These are phyloP conservation scores for Globisporangium recalcitrans DNA, from an alignment of 352 stramenopile genomes.

Conservation along the genomic window DNA sequence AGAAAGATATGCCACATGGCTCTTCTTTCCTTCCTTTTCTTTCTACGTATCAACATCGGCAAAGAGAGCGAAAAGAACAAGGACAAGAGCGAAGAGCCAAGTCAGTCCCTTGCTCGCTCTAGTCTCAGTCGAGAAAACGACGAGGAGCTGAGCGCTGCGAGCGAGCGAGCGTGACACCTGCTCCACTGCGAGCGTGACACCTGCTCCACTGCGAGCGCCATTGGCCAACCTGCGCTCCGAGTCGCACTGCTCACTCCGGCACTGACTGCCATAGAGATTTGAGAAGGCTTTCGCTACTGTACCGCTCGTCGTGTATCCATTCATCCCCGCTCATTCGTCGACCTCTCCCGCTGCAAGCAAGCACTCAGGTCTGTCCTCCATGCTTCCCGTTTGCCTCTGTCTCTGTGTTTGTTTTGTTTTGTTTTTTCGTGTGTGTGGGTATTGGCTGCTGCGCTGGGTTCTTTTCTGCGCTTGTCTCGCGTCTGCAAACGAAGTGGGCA, in stretches of 20 bases:
- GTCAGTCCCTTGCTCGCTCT: neutral
- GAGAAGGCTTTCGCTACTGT: neutral
- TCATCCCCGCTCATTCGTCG: neutral
- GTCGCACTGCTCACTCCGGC: neutral
- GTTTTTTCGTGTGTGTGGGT: neutral
- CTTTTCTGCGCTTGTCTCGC: conserved; percentile 1
- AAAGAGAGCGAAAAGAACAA: neutral
- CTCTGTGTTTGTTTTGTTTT: neutral
- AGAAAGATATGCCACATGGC: neutral
- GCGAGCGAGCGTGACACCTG: no score
- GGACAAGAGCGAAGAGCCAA: neutral
- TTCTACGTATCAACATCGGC: neutral
- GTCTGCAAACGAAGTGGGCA: neutral
- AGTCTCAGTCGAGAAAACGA: neutral
- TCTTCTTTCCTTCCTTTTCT: neutral
- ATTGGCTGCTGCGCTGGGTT: neutral
- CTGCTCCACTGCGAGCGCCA: neutral
- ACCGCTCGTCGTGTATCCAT: neutral
- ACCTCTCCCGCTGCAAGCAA: neutral
- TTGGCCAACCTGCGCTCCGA: neutral
- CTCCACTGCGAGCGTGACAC: neutral
- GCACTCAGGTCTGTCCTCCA: neutral
- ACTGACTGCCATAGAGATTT: neutral
- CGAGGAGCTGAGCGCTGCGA: neutral
- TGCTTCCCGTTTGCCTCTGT: neutral